A percentile compares a stretch with the other conserved stretches of the same genome.
These are phyloP conservation scores for Corynascus novoguineensis DNA, from an alignment of 495 filamentous ascomycete genomes.

Conservation along the genomic window DNA sequence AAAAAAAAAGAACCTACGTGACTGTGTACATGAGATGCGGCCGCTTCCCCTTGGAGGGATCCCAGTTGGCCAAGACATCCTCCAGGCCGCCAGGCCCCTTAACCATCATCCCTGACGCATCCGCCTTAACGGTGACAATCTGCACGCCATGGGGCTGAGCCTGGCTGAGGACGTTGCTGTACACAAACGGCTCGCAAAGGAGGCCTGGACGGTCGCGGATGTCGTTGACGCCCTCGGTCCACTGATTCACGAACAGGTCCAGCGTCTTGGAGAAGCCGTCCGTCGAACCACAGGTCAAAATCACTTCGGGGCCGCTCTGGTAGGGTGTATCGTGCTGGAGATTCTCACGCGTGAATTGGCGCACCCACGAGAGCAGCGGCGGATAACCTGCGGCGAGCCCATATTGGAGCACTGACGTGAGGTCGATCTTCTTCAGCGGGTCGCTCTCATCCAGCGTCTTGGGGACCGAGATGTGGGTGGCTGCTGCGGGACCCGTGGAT, in stretches of 20 bases:
- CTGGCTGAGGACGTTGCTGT: slow-evolving; percentile 66
- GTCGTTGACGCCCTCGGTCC: slow-evolving; percentile 62
- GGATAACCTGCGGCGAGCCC: slow-evolving; percentile 71
- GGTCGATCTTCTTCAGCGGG: slow-evolving; percentile 63
- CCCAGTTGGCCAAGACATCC: slow-evolving; percentile 79
- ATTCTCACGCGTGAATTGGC: slow-evolving; percentile 67
- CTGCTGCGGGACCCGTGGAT: slow-evolving; percentile 20
- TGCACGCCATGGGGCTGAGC: slow-evolving; percentile 64
- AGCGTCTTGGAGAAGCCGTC: slow-evolving; percentile 78
- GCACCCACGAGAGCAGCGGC: slow-evolving; percentile 66
- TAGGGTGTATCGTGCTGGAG: slow-evolving; percentile 81
- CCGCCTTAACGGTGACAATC: slow-evolving; percentile 64
- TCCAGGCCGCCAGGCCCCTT: slow-evolving; percentile 64
- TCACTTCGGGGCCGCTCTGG: slow-evolving; percentile 63
- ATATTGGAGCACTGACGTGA: slow-evolving; percentile 81
- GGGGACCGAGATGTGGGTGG: slow-evolving; percentile 62
- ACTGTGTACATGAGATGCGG: slow-evolving; percentile 89
- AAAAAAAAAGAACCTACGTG: slow-evolving; percentile 52
- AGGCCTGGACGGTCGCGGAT: slow-evolving; percentile 63
- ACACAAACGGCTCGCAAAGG: slow-evolving; percentile 71
- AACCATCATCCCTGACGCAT: slow-evolving; percentile 68
- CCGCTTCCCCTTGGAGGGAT: slow-evolving; percentile 60
- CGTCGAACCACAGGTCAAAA: slow-evolving; percentile 73
- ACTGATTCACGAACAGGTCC: slow-evolving; percentile 64
- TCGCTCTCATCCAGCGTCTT: slow-evolving; percentile 53